Conservation (phyloP, 805 yeast species). For the Monosporozyma unispora region DNA sequence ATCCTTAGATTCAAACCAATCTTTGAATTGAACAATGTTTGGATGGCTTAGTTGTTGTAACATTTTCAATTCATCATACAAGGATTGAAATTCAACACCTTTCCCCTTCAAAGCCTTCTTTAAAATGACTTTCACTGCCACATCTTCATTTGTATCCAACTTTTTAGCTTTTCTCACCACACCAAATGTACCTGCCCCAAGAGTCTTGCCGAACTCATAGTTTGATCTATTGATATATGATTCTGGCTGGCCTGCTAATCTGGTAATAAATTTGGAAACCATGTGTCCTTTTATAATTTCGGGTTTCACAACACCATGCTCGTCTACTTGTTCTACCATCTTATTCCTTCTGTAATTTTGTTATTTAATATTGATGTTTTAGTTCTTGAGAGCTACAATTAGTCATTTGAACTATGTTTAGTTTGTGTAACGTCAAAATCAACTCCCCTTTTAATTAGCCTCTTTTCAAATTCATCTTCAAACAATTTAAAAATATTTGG, state of each 20-base stretch:
- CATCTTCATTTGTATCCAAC: conserved; percentile 49
- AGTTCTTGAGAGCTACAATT: too few species aligned
- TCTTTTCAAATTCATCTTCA: neutral
- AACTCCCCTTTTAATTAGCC: neutral
- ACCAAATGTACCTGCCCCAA: conserved; percentile 95
- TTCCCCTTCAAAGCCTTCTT: conserved; percentile 78
- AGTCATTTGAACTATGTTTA: too few species aligned
- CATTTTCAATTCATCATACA: conserved; percentile 67
- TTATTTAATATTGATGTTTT: too few species aligned
- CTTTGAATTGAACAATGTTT: conserved; percentile 80
- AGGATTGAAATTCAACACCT: conserved; percentile 47
- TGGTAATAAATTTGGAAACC: conserved; percentile 37
- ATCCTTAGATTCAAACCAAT: conserved; percentile 89
- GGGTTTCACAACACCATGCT: conserved; percentile 7
- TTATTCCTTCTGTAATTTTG: neutral
- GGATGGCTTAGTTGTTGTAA: conserved; percentile 66
- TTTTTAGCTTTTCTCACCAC: conserved; percentile 71
- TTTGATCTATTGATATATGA: conserved; percentile 56
- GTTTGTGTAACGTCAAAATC: neutral
- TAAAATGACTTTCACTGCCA: conserved; percentile 82
- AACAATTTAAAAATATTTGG: neutral
- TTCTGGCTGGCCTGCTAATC: conserved; percentile 63
- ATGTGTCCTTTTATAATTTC: conserved; percentile 28
- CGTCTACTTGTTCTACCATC: neutral
- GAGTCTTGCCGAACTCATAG: conserved; percentile 70